Conservation (phyloP, 2,329 filamentous ascomycete species). For the Phaeomoniella chlamydospora region DNA sequence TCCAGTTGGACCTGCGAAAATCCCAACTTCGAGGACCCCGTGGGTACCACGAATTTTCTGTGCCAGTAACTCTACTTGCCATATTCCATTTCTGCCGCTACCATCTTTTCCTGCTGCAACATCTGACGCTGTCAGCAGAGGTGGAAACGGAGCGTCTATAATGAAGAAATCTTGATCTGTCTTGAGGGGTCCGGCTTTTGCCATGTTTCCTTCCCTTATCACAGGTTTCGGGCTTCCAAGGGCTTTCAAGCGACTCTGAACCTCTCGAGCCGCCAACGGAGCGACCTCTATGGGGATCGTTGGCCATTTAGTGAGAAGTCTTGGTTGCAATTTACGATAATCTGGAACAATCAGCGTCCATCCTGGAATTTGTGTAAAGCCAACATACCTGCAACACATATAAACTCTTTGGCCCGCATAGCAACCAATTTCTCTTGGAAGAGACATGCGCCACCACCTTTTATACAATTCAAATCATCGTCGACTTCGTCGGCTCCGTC, state of each 20-base stretch:
- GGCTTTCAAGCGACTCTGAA: slow-evolving; percentile 55
- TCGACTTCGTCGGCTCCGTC: slow-evolving; percentile 97
- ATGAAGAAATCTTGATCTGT: slow-evolving; percentile 83
- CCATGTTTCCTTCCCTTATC: slow-evolving; percentile 57
- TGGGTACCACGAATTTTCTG: slow-evolving; percentile 63
- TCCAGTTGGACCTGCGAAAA: slow-evolving; percentile 76
- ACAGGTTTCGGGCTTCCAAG: slow-evolving; percentile 60
- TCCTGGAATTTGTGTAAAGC: not conserved
- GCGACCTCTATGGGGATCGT: slow-evolving; percentile 86
- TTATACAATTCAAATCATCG: slow-evolving; percentile 88
- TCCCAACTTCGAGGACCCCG: slow-evolving; percentile 80
- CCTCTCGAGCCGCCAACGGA: slow-evolving; percentile 64
- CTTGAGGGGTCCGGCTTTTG: slow-evolving; percentile 70
- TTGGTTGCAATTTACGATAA: slow-evolving; percentile 72
- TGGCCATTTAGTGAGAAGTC: slow-evolving; percentile 65
- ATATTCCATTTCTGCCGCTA: slow-evolving; percentile 50
- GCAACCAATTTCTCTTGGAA: slow-evolving; percentile 97
- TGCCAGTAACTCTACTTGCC: slow-evolving; percentile 67
- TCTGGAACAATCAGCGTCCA: slow-evolving; percentile 34
- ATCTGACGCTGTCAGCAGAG: slow-evolving; percentile 52
- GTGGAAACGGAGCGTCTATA: slow-evolving; percentile 78
- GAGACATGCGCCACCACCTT: slow-evolving; percentile 91
- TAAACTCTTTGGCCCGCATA: slow-evolving; percentile 66
- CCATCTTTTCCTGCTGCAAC: slow-evolving; percentile 31
- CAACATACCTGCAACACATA: slow-evolving; percentile 64